Evolutionary conservation across 1,284 basidiomycete genomes (phyloP).

Genomic region (Afroboletus lepidellus): DNA sequence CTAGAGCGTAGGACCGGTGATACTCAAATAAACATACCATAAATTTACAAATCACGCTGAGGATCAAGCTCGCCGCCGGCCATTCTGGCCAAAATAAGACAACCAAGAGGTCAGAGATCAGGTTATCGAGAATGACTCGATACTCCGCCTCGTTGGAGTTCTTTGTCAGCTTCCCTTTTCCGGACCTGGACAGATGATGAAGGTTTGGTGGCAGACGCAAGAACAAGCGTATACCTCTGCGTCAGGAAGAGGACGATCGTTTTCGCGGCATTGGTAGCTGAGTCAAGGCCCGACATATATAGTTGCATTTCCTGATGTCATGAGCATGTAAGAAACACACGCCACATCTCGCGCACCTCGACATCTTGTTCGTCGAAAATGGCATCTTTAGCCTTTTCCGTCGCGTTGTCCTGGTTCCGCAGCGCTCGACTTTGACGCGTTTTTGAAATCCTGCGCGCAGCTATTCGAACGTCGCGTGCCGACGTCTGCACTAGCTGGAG

Average conservation of each 20-base stretch:
- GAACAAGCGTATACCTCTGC: constrained; percentile 51
- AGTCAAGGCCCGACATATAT: constrained; percentile 68
- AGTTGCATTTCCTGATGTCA: constrained; percentile 58
- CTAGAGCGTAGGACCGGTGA: neutral
- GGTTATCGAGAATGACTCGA: constrained; percentile 84
- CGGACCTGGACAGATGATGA: constrained; percentile 49
- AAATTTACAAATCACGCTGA: constrained; percentile 75
- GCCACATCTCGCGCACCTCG: constrained; percentile 43
- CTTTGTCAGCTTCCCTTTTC: constrained; percentile 82
- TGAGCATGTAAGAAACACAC: constrained; percentile 8
- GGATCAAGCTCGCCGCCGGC: constrained; percentile 85
- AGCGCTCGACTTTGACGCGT: constrained; percentile 61
- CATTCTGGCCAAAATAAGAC: constrained; percentile 95
- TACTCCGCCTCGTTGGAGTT: constrained; percentile 90
- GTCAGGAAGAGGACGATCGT: constrained; percentile 85
- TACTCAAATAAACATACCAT: constrained; percentile 56
- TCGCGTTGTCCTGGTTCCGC: constrained; percentile 56
- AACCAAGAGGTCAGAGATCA: constrained; percentile 85
- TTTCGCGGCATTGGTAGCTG: constrained; percentile 79
- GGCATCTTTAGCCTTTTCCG: constrained; percentile 44
- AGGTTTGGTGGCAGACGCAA: neutral
- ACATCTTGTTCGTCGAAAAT: constrained; percentile 66
- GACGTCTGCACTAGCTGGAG: constrained; percentile 96
- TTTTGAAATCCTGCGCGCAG: constrained; percentile 60
- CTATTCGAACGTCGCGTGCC: constrained; percentile 72